phyloP scores from a whole-genome alignment of 2,329 filamentous ascomycete species.

The Myriangium duriaei region DNA sequence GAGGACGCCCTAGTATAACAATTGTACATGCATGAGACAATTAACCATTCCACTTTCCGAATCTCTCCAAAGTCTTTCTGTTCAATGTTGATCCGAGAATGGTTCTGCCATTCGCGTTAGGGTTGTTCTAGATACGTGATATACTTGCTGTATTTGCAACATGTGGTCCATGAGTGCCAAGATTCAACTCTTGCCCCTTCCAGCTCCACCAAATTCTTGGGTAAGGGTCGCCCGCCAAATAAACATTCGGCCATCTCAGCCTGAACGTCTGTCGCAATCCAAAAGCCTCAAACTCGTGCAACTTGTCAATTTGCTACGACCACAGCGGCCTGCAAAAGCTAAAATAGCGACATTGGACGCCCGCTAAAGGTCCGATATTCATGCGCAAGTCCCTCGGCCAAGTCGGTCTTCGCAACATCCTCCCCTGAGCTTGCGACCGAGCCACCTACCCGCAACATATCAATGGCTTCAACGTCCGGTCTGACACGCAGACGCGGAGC shows the following conservation, averaged over 20 bases:
- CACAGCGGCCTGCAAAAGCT: neutral
- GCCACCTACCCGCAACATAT: neutral
- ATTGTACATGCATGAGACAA: conserved; percentile 9
- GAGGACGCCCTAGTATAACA: conserved; percentile 5
- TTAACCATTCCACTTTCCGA: no score
- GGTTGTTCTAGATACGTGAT: no score
- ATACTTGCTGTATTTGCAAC: neutral
- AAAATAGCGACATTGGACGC: neutral
- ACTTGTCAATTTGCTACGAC: neutral
- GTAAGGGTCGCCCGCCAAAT: conserved; percentile 5
- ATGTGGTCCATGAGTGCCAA: neutral
- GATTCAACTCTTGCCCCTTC: conserved; percentile 5
- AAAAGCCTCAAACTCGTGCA: no score
- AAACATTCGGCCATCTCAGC: conserved; percentile 1
- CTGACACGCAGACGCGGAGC: conserved; percentile 54
- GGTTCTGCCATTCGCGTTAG: no score
- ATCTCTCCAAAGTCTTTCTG: no score
- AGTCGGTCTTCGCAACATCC: neutral
- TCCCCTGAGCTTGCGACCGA: neutral
- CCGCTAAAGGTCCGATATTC: neutral
- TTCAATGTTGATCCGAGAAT: no score
- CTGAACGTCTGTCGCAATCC: no score
- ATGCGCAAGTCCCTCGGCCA: neutral
- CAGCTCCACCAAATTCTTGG: conserved; percentile 1
- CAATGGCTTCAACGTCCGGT: conserved; percentile 59